Evolutionary conservation across 176 grass and related monocot species (phyloP).

Genomic region (Carex cristatella): DNA sequence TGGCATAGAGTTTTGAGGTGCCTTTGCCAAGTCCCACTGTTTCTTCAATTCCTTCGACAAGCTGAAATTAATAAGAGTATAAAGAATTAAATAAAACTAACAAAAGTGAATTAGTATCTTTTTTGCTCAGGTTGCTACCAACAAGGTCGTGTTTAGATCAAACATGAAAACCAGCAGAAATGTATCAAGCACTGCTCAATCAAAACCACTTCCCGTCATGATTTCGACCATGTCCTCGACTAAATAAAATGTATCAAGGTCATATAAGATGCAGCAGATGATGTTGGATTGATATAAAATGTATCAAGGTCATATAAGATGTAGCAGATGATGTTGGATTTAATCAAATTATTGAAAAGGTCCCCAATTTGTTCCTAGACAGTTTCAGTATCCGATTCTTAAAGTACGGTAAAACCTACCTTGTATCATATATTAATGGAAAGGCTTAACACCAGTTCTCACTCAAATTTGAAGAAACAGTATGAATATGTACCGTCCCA

Average conservation of each 20-base stretch:
- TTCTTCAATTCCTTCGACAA: conserved; percentile 76
- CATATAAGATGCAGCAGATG: too few relatives aligned
- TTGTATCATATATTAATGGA: background rate
- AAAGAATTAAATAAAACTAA: background rate
- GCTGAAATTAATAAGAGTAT: conserved; percentile 28
- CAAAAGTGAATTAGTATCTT: background rate
- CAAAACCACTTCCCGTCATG: background rate
- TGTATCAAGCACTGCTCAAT: background rate
- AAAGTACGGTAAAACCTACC: background rate
- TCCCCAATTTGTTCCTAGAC: background rate
- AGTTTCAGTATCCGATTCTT: background rate
- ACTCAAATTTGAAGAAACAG: background rate
- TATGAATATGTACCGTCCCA: background rate
- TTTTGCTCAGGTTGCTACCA: background rate
- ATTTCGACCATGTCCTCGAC: background rate
- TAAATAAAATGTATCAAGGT: background rate
- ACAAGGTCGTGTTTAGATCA: background rate
- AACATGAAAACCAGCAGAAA: background rate
- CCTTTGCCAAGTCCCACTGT: conserved; percentile 63
- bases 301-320: background rate
- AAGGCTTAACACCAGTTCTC: background rate
- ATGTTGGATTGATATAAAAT: too few relatives aligned
- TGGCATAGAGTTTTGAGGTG: conserved; percentile 69
- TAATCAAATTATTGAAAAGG: background rate
- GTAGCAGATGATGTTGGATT: background rate